Evolutionary conservation across 352 stramenopile genomes (phyloP), one percentile per base, ranked within the genome.

Genomic region (Thraustochytrium sp.): DNA sequence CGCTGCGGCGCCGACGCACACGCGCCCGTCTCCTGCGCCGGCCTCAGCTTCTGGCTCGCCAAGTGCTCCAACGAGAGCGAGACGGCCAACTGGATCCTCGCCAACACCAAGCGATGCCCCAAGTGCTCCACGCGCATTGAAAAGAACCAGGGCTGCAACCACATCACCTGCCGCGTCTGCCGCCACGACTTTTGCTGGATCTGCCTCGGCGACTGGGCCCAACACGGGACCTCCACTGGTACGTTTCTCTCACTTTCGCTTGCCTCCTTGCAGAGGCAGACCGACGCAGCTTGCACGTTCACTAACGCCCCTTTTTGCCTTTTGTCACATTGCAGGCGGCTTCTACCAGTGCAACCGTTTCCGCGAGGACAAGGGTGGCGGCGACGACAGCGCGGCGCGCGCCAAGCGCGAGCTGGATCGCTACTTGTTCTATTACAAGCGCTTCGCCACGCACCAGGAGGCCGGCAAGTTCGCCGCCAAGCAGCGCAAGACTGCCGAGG

Each of bases 271-370:
- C n/a, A n/a, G n/a, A n/a, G n/a, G n/a, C n/a, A n/a, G n/a, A n/a
- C n/a, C n/a, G n/a, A n/a, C n/a, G n/a, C n/a, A n/a, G n/a, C n/a
- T n/a, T n/a, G n/a, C n/a, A n/a, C n/a, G n/a, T n/a, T n/a, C n/a
- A n/a, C n/a, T n/a, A n/a, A n/a, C n/a, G n/a, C n/a, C n/a, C n/a
- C n/a, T n/a, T n/a, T n/a, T n/a, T n/a, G n/a, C n/a, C n/a, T n/a
- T n/a, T n/a, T n/a, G n/a, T n/a, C n/a, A n/a, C n/a, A n/a, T n/a
- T n/a, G n/a, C n/a, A n/a, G n/a, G 97, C 42, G 96, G 96, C 16
- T 99, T 98, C 90, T 99, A 99, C 90, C 98, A 98, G 88, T 99
- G 97, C 89, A 99, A 99, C 89, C 96, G 95, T 49, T 99, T 97
- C 84, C 94, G 98, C 64, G 86, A 85, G 26, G 42, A 74, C 56